Evolutionary conservation across 108 stramenopile species (phyloP), one percentile per base, ranked within the genome.

Genomic region (Cyclostephanos invisitatus): DNA sequence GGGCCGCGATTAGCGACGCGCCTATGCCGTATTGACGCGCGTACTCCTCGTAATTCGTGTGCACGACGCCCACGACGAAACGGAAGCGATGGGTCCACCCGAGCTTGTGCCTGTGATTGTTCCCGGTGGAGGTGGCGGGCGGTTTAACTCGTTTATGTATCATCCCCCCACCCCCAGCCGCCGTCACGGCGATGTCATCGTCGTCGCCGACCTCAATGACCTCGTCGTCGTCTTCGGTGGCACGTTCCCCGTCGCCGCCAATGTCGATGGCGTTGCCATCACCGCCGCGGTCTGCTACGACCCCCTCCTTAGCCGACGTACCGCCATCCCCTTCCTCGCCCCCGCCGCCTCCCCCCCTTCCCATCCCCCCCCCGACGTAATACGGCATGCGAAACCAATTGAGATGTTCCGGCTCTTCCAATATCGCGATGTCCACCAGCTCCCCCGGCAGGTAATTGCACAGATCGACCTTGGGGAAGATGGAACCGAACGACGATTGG

Each of bases 321-420:
- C 20, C 40, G 21, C 46, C 64, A 28, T 58, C 46, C 24, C 36
- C 51, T 15, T 22, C 70, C 20, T 67, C 67, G 29, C 22, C 11
- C 50, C 21, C 28, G 8, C 22, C 49, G 11, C 18, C 27, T 27
- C 57, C 27, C 35, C 0, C 14, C 6, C 1, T 18, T 35, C 32
- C 25, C 27, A 70, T 5, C 7, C 10, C 58, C 37, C 67, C 67
- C 22, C 18, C 17, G 7, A 12, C 32, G 20, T 67, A 6, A 25
- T 63, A 40, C 36, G 80, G 75, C 42, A 77, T 58, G 35, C 91
- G 78, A 67, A 91, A 93, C 95, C 95, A 97, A 83, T 96, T 98
- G 56, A 98, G 60, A 83, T 98, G 97, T 77, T 98, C 97, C 11
- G 97, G 96, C 76, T 98, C 97, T 82, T 97, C 96, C 70, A 97